Conservation (phyloP, 2,329 filamentous ascomycete species). For the Aspergillus intermedius region DNA sequence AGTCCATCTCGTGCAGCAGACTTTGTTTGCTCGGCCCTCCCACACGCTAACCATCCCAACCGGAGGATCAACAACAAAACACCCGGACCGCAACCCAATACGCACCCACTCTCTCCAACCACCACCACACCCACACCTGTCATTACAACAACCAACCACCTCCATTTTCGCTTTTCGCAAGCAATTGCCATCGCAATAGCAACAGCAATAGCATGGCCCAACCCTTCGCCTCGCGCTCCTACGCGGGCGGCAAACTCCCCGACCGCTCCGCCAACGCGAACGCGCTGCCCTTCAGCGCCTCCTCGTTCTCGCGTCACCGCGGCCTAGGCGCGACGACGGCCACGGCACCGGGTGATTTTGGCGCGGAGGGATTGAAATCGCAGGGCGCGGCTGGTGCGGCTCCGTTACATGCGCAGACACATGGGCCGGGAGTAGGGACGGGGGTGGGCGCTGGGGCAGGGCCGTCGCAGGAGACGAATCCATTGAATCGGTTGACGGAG, state of each 20-base stretch:
- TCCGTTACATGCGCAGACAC: constrained; percentile 36
- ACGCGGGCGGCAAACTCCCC: constrained; percentile 48
- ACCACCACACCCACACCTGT: no score
- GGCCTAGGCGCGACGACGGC: constrained; percentile 22
- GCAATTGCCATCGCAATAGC: no score
- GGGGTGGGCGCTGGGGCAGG: constrained; percentile 8
- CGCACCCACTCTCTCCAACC: no score
- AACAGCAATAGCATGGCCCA: constrained; percentile 20
- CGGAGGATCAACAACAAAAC: no score
- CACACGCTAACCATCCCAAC: background rate
- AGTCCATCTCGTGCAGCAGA: no score
- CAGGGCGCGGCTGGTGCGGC: constrained; percentile 25
- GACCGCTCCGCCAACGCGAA: constrained; percentile 40
- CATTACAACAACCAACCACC: no score
- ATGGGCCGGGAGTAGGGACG: constrained; percentile 4
- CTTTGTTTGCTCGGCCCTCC: no score
- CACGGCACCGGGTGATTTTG: constrained; percentile 20
- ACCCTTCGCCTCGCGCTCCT: constrained; percentile 50
- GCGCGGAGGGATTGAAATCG: constrained; percentile 21
- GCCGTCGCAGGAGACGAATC: constrained; percentile 43
- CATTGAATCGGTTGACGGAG: constrained; percentile 60
- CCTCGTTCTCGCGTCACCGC: constrained; percentile 35
- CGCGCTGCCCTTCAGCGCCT: constrained; percentile 39
- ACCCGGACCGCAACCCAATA: no score
- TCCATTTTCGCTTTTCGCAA: no score